phyloP scores from a whole-genome alignment of 1,284 basidiomycete genomes.

The Tausonia pullulans region DNA sequence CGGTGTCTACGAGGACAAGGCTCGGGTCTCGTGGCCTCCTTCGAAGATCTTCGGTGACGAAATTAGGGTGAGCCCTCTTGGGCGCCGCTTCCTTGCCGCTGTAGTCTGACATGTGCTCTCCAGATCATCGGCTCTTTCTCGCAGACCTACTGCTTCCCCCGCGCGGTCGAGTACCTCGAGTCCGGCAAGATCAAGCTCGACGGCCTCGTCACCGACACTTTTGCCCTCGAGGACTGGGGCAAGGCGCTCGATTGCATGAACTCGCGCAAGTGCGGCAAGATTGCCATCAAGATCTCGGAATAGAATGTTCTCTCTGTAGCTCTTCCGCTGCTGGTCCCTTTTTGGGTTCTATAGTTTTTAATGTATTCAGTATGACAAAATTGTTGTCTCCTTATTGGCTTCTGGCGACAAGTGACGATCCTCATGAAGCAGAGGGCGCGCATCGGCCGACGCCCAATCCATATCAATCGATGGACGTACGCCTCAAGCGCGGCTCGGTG shows the following conservation, averaged over 20 bases:
- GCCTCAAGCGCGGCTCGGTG: too few relatives aligned
- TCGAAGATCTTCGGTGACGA: conserved; percentile 76
- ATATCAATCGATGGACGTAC: too few relatives aligned
- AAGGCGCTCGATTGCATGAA: conserved; percentile 73
- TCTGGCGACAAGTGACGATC: too few relatives aligned
- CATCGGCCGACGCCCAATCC: too few relatives aligned
- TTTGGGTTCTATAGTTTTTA: too few relatives aligned
- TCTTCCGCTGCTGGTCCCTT: too few relatives aligned
- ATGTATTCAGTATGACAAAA: too few relatives aligned
- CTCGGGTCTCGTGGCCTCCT: conserved; percentile 69
- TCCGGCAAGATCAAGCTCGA: conserved; percentile 67
- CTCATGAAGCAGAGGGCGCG: too few relatives aligned
- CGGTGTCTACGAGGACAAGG: conserved; percentile 55
- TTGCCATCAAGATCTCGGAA: conserved; percentile 25
- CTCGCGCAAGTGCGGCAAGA: conserved; percentile 35
- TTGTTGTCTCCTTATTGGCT: too few relatives aligned
- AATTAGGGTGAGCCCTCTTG: conserved; percentile 41
- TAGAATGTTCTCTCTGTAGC: too few relatives aligned
- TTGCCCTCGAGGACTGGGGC: conserved; percentile 65
- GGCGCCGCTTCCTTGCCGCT: too few relatives aligned
- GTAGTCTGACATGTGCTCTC: background rate
- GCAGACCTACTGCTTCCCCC: conserved; percentile 74
- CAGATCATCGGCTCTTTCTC: conserved; percentile 78
- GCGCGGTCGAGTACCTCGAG: conserved; percentile 76
- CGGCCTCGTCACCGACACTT: conserved; percentile 50